phyloP scores from a whole-genome alignment of 31 red algal genomes.

The Pterothamnion heteromorphum region DNA sequence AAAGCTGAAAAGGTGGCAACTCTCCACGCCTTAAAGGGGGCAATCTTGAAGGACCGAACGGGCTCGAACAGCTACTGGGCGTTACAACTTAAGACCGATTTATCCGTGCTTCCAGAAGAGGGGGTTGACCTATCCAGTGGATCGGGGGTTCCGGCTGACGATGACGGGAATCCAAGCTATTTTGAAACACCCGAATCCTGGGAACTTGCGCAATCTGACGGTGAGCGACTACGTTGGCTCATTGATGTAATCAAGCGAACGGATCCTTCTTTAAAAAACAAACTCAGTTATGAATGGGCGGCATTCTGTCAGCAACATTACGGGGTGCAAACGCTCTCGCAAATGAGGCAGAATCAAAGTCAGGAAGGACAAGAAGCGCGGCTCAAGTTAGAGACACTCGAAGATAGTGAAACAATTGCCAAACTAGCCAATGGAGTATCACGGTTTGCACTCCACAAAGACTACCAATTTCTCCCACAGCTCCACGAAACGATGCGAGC shows the following conservation, averaged over 20 bases:
- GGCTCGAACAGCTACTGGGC: neutral
- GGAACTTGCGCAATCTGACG: neutral
- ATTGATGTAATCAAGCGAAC: neutral
- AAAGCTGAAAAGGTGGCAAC: neutral
- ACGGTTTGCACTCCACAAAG: neutral
- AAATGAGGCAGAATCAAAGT: neutral
- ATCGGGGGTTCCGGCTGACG: neutral
- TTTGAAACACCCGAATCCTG: neutral
- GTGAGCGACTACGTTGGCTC: neutral
- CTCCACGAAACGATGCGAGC: neutral
- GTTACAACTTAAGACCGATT: neutral
- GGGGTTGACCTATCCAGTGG: neutral
- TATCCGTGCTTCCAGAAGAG: neutral
- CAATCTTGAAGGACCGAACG: too few relatives aligned
- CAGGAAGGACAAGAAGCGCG: neutral
- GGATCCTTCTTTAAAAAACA: neutral
- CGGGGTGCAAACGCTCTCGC: neutral
- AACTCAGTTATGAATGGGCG: neutral
- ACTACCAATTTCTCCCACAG: neutral
- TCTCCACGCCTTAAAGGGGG: neutral
- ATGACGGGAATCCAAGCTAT: neutral
- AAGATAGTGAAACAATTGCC: neutral
- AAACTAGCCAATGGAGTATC: neutral
- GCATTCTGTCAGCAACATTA: neutral
- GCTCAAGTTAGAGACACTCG: neutral